Conservation (phyloP, 2,329 filamentous ascomycete species). For the Phialemoniopsis sp. region DNA sequence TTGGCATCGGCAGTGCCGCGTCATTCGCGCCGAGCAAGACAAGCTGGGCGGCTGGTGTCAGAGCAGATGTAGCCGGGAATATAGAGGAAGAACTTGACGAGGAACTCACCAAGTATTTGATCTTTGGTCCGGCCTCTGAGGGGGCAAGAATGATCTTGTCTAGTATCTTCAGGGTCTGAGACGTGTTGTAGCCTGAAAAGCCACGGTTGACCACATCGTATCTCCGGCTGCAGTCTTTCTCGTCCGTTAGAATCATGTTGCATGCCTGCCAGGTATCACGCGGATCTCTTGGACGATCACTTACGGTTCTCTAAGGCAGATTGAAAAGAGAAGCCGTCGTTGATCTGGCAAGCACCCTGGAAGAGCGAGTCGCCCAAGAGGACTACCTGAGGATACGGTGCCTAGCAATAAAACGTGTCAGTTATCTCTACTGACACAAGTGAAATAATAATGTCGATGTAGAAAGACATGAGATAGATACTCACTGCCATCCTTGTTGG, state of each 20-base stretch:
- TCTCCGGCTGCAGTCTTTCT: constrained; percentile 65
- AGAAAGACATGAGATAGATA: too few species aligned
- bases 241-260: constrained; percentile 8
- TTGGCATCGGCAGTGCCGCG: constrained; percentile 61
- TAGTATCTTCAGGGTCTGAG: constrained; percentile 66
- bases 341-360: constrained; percentile 58
- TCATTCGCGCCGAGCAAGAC: constrained; percentile 91
- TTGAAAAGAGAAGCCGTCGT: constrained; percentile 70
- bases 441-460: too few species aligned
- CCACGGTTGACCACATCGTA: constrained; percentile 88
- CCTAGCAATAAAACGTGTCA: constrained; percentile 21
- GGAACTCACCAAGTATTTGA: constrained; percentile 61
- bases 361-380: constrained; percentile 91
- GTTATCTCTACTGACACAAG: too few species aligned
- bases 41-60: constrained; percentile 41
- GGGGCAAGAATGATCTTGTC: constrained; percentile 68
- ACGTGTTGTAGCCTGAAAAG: constrained; percentile 80
- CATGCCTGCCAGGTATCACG: not conserved
- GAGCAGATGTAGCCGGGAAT: constrained; percentile 5
- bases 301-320: constrained; percentile 66
- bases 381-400: constrained; percentile 67
- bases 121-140: constrained; percentile 47
- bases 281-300: constrained; percentile 17
- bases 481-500: too few species aligned
- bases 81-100: constrained; percentile 6